Evolutionary conservation across 257 asterid genomes (phyloP), one percentile per base, ranked within the genome.

Genomic region (Ballota nigra): DNA sequence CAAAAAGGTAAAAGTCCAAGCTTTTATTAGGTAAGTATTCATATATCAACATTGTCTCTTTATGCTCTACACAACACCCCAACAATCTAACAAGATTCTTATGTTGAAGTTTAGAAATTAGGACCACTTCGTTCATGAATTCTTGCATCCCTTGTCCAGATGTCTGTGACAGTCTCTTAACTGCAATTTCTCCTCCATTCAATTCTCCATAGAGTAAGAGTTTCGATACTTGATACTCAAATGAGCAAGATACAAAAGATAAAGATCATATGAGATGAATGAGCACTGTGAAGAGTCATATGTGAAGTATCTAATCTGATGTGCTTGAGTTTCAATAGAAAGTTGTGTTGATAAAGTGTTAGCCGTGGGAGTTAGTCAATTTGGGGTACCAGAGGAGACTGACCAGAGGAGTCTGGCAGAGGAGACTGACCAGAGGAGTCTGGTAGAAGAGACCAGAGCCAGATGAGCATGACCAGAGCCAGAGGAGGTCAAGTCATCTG

Each of bases 1-100:
- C 84, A 60, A 87, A 85, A 24, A 87, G 74, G 45, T 75, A 81
- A 13, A 80, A 63, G 71, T 83, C 90, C 63, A 87, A 80, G 78
- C 92, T 87, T 74, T 66, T 79, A 59, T 85, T 87, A 24, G 86
- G 85, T 90, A 87, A 81, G 82, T 81, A 87, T 63, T 87, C 90
- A 3, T 86, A 86, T 41, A 84, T 73, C 16, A 86, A 73, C 79
- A 86, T 77, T 47, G 79, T 86, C 31, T 86, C 89, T 11, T 85
- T 86, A 26, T 85, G 73, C 57, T 86, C 80, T 59, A 81, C 77
- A 69, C 88, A 86, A 69, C 83, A 51, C 1, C 58, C 58, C 0
- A 16, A 13, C 26, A 16, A 19, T 51, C 76, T 73, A 6, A 83
- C 65, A 6, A 59, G 65, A 59, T 59, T 59, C 65, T 43, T 28